Base-by-base conservation (phyloP, 2,329 filamentous ascomycete species). In the Colletotrichum godetiae region DNA sequence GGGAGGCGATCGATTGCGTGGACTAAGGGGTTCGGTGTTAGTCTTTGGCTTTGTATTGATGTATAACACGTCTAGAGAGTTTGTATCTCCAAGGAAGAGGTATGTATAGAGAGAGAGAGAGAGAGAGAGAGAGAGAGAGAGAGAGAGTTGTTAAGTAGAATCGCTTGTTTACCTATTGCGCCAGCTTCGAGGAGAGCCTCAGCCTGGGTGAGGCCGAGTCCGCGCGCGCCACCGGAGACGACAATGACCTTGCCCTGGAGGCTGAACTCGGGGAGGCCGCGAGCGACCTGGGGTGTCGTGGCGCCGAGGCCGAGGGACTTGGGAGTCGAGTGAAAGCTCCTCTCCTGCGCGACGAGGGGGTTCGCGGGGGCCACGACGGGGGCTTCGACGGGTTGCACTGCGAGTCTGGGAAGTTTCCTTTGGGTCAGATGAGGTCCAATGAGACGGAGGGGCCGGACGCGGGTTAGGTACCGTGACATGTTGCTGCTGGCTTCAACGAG, bases 171-270 rank as follows among this genome's bases (percentile, higher is more conserved):
- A 90, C 88, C 90, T 72, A 82, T 93, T 42, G 94, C 94, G 46
- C 94, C 94, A 11, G 94, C 94, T 81, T 97, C 94, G 52, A 96
- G 85, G 59, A 97, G 85, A 7, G 93, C 94, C 79, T 96, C 93
- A 55, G 92, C 90, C 80, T 96, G 93, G 27, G 93, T 92, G 53
- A 97, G 86, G 53, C 94, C 94, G 11, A 97, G 86, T 3, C 95
- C 94, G 73, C 93, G 89, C 8, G 91, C 94, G 69, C 89, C 94
- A 60, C 94, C 94, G 2, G 93, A 93, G 24, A 97, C 92, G 57
- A 95, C 83, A 66, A 95, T 88, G 19, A 95, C 92, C 81, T 93
- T 95, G 82, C 90, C 89, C 75, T 89, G 87, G 75, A 97, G 88
- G 78, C 88, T 92, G 85, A 97, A 97, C 79, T 97, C 94, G 57